Evolutionary conservation across 768 basidiomycete species (phyloP).

Genomic region (Sporobolomyces phaffii): DNA sequence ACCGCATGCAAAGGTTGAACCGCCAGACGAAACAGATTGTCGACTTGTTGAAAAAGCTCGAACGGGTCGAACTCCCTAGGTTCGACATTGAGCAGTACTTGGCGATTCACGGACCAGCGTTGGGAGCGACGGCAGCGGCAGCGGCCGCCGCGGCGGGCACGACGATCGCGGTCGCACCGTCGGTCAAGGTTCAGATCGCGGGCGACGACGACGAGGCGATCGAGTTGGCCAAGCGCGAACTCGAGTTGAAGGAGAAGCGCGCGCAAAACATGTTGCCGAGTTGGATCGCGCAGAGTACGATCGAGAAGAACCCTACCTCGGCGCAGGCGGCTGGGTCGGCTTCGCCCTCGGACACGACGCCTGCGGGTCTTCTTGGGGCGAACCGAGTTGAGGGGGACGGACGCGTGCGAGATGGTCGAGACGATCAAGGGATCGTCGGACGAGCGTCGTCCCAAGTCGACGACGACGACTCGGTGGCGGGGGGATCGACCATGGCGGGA

Average conservation of each 20-base stretch:
- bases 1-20: conserved; percentile 93
- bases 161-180: conserved; percentile 58
- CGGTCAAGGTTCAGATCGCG: conserved; percentile 64
- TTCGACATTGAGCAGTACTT: conserved; percentile 48
- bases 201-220: conserved; percentile 85
- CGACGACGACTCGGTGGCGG: not conserved
- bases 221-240: conserved; percentile 63
- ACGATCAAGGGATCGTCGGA: conserved; percentile 6
- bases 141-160: conserved; percentile 41
- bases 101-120: conserved; percentile 56
- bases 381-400: conserved; percentile 51
- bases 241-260: conserved; percentile 76
- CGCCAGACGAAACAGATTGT: conserved; percentile 79
- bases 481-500: not conserved
- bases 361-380: conserved; percentile 41
- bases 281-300: conserved; percentile 95
- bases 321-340: too few species aligned
- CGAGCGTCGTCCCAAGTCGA: not conserved
- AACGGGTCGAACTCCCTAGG: conserved; percentile 77
- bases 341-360: too few species aligned
- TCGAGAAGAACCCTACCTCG: conserved; percentile 73
- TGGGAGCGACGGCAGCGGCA: conserved; percentile 66
- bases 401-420: not conserved
- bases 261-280: conserved; percentile 81
- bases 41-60: conserved; percentile 81